Evolutionary conservation across 257 asterid species (phyloP).

Genomic region (Nicotiana knightiana): DNA sequence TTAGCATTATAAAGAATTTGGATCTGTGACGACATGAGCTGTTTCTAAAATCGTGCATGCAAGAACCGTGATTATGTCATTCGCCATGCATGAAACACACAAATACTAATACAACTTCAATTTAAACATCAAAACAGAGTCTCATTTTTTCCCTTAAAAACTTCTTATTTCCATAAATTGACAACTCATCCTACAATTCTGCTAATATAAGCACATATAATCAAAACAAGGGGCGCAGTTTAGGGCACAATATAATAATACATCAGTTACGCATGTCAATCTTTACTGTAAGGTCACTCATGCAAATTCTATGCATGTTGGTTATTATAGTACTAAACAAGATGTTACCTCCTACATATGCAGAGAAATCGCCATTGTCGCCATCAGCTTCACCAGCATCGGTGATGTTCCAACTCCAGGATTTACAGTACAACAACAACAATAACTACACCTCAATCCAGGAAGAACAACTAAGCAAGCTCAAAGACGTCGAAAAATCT

Average conservation of each 20-base stretch:
- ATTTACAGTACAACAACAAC: not conserved
- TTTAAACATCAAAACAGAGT: not conserved
- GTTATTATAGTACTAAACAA: not conserved
- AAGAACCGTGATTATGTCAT: constrained; percentile 29
- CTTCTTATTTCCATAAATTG: not conserved
- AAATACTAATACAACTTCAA: not conserved
- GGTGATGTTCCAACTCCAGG: not conserved
- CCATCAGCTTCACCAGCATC: not conserved
- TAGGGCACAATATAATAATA: not conserved
- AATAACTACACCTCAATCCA: not conserved
- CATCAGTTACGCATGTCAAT: constrained; percentile 1
- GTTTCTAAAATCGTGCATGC: constrained; percentile 22
- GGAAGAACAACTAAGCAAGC: not conserved
- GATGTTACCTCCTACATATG: not conserved
- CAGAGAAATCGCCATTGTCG: constrained; percentile 7
- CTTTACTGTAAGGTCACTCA: constrained; percentile 12
- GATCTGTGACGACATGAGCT: constrained; percentile 16
- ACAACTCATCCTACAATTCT: not conserved
- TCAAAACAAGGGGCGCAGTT: not conserved
- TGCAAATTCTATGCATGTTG: constrained; percentile 2
- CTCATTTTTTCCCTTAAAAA: not conserved
- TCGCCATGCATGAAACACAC: constrained; percentile 22
- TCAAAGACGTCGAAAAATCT: not conserved
- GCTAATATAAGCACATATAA: not conserved
- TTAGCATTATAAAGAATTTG: constrained; percentile 1